phyloP scores from a whole-genome alignment of 2,329 filamentous ascomycete genomes.

The Neofusicoccum sp. region DNA sequence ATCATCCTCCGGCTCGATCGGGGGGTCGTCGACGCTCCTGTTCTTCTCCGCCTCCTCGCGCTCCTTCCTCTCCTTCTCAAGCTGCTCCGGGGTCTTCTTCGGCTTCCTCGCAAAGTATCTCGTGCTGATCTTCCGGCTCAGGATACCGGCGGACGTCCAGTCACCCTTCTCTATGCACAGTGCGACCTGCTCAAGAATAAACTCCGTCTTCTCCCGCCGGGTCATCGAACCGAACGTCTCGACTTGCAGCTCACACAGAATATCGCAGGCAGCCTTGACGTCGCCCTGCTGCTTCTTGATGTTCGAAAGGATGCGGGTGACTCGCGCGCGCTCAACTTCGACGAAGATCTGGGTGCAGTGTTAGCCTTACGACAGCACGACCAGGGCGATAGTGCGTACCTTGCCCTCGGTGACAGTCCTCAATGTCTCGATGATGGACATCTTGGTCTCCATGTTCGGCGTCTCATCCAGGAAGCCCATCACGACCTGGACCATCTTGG shows the following conservation, averaged over 20 bases:
- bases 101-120: slow-evolving; percentile 86
- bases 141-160: slow-evolving; percentile 92
- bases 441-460: slow-evolving; percentile 82
- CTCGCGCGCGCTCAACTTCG: slow-evolving; percentile 93
- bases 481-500: slow-evolving; percentile 97
- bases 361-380: slow-evolving; percentile 26
- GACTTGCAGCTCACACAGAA: slow-evolving; percentile 95
- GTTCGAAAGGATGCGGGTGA: slow-evolving; percentile 92
- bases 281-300: slow-evolving; percentile 98
- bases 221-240: slow-evolving; percentile 99
- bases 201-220: slow-evolving; percentile 95
- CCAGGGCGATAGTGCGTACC: slow-evolving; percentile 43
- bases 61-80: slow-evolving; percentile 89
- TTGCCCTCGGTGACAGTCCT: slow-evolving; percentile 98
- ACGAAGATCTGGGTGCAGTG: slow-evolving; percentile 77
- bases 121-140: slow-evolving; percentile 96
- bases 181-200: slow-evolving; percentile 91
- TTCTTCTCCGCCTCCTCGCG: slow-evolving; percentile 81
- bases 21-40: slow-evolving; percentile 73
- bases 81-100: slow-evolving; percentile 85
- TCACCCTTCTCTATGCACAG: slow-evolving; percentile 95
- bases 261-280: slow-evolving; percentile 84
- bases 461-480: slow-evolving; percentile 90
- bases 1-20: slow-evolving; percentile 79
- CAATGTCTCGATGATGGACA: slow-evolving; percentile 91